Evolutionary conservation across 352 stramenopile genomes (phyloP).

Genomic region (Pythium rhizo-oryzae): DNA sequence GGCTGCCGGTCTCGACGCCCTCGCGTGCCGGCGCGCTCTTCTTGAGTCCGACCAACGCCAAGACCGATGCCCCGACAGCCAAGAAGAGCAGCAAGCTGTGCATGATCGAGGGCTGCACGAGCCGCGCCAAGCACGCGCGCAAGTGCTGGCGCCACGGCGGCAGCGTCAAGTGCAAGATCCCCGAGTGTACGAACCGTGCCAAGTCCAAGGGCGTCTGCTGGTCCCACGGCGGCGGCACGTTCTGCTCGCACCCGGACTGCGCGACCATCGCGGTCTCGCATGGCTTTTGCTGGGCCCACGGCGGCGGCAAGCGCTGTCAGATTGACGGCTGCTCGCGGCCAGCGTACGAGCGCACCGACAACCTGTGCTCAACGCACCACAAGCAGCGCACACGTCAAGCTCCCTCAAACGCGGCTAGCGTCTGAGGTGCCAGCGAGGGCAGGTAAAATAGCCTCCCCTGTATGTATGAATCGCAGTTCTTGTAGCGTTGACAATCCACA

Average conservation of each 20-base stretch:
- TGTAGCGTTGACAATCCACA: no score
- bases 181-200: slow-evolving; percentile 60
- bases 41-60: not conserved
- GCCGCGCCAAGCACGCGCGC: slow-evolving; percentile 54
- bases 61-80: not conserved
- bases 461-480: no score
- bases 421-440: no score
- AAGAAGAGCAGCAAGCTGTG: slow-evolving; percentile 64
- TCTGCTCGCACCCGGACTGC: slow-evolving; percentile 46
- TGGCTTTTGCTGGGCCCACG: slow-evolving; percentile 36
- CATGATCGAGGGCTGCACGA: slow-evolving; percentile 52
- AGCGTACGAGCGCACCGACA: slow-evolving; percentile 61
- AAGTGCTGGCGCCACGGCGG: slow-evolving; percentile 64
- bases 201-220: slow-evolving; percentile 70
- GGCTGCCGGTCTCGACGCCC: not conserved
- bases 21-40: not conserved
- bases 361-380: slow-evolving; percentile 55
- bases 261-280: slow-evolving; percentile 61
- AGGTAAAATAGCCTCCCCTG: no score
- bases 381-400: not conserved
- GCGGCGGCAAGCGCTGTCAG: slow-evolving; percentile 53
- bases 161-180: slow-evolving; percentile 55
- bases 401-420: no score
- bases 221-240: slow-evolving; percentile 37
- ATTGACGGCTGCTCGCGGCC: slow-evolving; percentile 45